These are phyloP conservation scores for Candida pseudoviswanathii DNA, from an alignment of 1,139 yeast genomes.

Conservation along the genomic window DNA sequence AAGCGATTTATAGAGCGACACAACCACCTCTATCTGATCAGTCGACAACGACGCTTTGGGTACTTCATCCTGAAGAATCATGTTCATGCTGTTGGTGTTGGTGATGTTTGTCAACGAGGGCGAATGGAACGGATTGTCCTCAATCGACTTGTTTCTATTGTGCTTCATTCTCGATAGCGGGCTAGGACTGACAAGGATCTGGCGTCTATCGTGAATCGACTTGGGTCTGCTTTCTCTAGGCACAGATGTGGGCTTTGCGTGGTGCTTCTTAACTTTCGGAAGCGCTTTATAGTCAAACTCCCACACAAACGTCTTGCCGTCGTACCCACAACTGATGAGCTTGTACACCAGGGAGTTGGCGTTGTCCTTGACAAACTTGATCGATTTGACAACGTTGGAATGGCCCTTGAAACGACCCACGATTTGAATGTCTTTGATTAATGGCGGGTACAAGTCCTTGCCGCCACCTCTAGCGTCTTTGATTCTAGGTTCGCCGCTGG, in stretches of 20 bases:
- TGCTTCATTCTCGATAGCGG: constrained; percentile 15
- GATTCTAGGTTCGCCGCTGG: constrained; percentile 12
- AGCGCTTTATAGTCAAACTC: constrained; percentile 70
- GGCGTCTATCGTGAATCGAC: constrained; percentile 15
- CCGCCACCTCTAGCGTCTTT: background rate
- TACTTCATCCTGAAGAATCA: constrained; percentile 12
- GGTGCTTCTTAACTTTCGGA: constrained; percentile 43
- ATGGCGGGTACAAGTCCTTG: constrained; percentile 31
- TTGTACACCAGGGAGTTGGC: constrained; percentile 45
- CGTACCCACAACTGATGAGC: constrained; percentile 69
- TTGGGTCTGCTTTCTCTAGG: constrained; percentile 13
- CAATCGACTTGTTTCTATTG: constrained; percentile 9
- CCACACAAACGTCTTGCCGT: constrained; percentile 69
- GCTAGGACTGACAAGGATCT: constrained; percentile 15
- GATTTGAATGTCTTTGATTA: constrained; percentile 44
- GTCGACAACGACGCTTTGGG: constrained; percentile 2
- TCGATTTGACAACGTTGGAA: constrained; percentile 59
- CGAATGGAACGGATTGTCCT: constrained; percentile 9
- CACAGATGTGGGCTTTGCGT: constrained; percentile 6
- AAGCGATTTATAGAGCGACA: constrained; percentile 37
- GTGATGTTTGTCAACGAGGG: constrained; percentile 15
- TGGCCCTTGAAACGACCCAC: constrained; percentile 65
- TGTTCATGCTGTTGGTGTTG: constrained; percentile 14
- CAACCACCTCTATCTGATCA: constrained; percentile 24
- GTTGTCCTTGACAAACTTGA: constrained; percentile 34